Evolutionary conservation across 768 basidiomycete species (phyloP), one percentile per base, ranked within the genome.

Genomic region (Phaffia australis): DNA sequence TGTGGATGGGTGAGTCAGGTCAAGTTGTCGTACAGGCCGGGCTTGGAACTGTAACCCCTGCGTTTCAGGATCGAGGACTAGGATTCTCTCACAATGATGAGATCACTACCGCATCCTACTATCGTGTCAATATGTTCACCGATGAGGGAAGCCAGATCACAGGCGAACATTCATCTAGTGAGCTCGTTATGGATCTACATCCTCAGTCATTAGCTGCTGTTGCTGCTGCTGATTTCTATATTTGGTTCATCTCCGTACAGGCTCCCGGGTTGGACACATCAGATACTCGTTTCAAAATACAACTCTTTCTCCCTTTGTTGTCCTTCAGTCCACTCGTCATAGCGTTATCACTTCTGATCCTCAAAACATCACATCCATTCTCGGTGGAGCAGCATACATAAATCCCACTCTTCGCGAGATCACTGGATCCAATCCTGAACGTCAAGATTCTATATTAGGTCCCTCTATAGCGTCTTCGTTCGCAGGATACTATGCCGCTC

Each of bases 211-310:
- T 51, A 11, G 46, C 8, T 32, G n/a, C 30, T 42, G 15, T 30
- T 61, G 56, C 46, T 59, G 16, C 35, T 42, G 35, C 6, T 42
- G 35, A 42, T 27, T 25, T 42, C 57, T 9, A 21, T 42, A 5
- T 42, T 11, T 42, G 35, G 35, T 11, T 42, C 35, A 42, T 42
- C 11, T 42, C 35, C 30, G 15, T 69, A 5, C 69, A 88, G 87
- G 86, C 8, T 88, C 87, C 8, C 81, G 85, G 9, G 86, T 86
- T 3, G 87, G 85, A 0, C 86, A 88, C 73, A 78, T 88, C 1
- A 81, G 84, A 2, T 87, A 87, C 74, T 84, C 83, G 0, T 88
- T 87, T 76, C 65, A 65, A 21, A 29, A 69, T 8, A 23, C 56
- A 18, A 70, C 72, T n/a, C 77, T 78, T 7, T 59, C 70, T 6